phyloP scores from a whole-genome alignment of 2,329 filamentous ascomycete genomes.

The Aspergillus candidus region DNA sequence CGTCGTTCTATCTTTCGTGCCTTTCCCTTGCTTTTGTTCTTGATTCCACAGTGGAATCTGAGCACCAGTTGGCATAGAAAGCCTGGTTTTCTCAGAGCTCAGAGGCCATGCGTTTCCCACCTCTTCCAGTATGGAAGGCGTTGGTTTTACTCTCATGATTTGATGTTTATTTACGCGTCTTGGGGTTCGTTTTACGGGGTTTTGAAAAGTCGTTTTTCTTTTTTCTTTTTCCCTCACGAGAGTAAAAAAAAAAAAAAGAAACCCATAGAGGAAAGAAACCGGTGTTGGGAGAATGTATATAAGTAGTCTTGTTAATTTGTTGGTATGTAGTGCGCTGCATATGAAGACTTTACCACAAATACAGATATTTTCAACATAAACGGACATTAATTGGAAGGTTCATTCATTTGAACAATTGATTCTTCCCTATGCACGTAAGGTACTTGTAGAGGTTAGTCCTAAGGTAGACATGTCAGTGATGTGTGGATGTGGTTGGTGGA shows the following conservation, averaged over 20 bases:
- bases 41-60: too few species aligned
- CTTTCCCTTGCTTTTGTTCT: conserved; percentile 10
- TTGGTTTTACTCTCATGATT: conserved; percentile 25
- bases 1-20: neutral
- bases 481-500: too few species aligned
- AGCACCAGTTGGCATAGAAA: conserved; percentile 9
- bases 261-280: conserved; percentile 19
- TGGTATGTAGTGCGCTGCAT: too few species aligned
- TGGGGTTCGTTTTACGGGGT: conserved; percentile 21
- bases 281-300: conserved; percentile 33
- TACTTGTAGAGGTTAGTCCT: too few species aligned
- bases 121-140: conserved; percentile 14
- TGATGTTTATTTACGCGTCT: conserved; percentile 30
- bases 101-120: conserved; percentile 16
- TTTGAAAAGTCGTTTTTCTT: conserved; percentile 26
- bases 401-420: too few species aligned
- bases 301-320: conserved; percentile 17
- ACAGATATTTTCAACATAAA: too few species aligned
- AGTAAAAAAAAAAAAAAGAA: conserved; percentile 19
- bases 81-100: conserved; percentile 14
- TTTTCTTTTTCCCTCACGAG: conserved; percentile 18
- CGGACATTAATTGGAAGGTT: too few species aligned
- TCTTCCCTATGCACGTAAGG: too few species aligned
- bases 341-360: too few species aligned
- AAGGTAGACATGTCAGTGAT: too few species aligned